Conservation (phyloP, 371 early-diverging fungal species). For the Cladochytrium tenue region DNA sequence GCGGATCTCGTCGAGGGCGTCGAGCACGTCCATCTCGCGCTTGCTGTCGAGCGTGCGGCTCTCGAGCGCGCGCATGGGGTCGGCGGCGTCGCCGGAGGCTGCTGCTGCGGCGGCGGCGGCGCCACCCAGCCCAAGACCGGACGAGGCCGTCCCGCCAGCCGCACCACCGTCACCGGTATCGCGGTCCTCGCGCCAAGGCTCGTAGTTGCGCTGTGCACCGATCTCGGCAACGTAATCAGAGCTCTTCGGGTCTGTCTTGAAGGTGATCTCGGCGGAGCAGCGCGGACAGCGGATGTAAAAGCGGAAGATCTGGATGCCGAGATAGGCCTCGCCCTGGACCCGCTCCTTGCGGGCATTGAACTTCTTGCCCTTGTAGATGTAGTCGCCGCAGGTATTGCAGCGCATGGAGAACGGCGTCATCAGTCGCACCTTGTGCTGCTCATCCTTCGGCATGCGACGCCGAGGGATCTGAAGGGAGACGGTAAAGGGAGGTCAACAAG, state of each 20-base stretch:
- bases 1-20: slow-evolving; percentile 92
- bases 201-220: slow-evolving; percentile 93
- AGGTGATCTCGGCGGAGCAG: slow-evolving; percentile 94
- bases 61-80: slow-evolving; percentile 93
- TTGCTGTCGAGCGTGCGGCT: slow-evolving; percentile 89
- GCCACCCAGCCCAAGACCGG: too few species aligned
- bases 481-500: too few species aligned
- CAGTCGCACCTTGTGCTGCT: slow-evolving; percentile 90
- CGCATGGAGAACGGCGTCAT: slow-evolving; percentile 98
- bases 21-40: slow-evolving; percentile 94
- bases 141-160: neutral
- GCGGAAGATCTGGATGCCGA: slow-evolving; percentile 80
- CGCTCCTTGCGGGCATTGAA: slow-evolving; percentile 93
- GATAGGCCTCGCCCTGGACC: slow-evolving; percentile 71
- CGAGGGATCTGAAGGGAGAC: slow-evolving; percentile 64
- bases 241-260: slow-evolving; percentile 97
- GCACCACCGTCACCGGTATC: too few species aligned
- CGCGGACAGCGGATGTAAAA: slow-evolving; percentile 96
- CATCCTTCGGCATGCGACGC: slow-evolving; percentile 76
- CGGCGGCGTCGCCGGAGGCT: slow-evolving; percentile 78
- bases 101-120: slow-evolving; percentile 55
- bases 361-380: slow-evolving; percentile 94
- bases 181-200: slow-evolving; percentile 86
- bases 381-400: slow-evolving; percentile 93
- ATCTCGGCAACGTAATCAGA: slow-evolving; percentile 92